These are phyloP conservation scores for Jatropha curcas DNA, from an alignment of 345 rosid species.

Conservation along the genomic window DNA sequence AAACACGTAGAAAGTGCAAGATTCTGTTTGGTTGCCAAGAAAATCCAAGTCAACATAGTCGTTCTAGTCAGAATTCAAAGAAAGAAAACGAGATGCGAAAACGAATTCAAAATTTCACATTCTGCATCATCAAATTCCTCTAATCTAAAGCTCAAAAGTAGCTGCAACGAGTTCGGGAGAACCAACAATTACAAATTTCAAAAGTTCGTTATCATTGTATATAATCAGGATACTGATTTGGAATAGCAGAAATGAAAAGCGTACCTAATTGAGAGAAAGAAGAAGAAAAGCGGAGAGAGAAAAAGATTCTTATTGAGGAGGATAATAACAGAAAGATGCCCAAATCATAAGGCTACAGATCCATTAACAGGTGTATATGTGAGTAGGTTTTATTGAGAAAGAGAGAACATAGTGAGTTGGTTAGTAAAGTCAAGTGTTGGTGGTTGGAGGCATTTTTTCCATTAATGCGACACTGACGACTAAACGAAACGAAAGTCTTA, in stretches of 20 bases:
- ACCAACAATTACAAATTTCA: background rate
- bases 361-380: background rate
- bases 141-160: background rate
- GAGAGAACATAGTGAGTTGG: background rate
- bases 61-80: background rate
- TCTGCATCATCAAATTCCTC: background rate
- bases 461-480: too few species aligned
- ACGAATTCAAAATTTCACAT: background rate
- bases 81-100: background rate
- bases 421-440: constrained; percentile 1
- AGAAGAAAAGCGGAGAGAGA: too few species aligned
- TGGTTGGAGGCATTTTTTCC: background rate
- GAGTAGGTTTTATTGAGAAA: background rate
- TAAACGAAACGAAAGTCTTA: too few species aligned
- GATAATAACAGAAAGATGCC: background rate
- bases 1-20: background rate
- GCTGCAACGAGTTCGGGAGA: too few species aligned
- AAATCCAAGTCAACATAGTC: background rate
- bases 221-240: background rate
- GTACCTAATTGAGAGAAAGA: background rate
- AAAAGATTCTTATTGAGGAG: background rate
- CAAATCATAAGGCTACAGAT: constrained; percentile 1
- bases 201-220: constrained; percentile 6
- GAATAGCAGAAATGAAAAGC: background rate
- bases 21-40: background rate